Evolutionary conservation across 2,329 filamentous ascomycete genomes (phyloP).

Genomic region (Penicillium palitans): DNA sequence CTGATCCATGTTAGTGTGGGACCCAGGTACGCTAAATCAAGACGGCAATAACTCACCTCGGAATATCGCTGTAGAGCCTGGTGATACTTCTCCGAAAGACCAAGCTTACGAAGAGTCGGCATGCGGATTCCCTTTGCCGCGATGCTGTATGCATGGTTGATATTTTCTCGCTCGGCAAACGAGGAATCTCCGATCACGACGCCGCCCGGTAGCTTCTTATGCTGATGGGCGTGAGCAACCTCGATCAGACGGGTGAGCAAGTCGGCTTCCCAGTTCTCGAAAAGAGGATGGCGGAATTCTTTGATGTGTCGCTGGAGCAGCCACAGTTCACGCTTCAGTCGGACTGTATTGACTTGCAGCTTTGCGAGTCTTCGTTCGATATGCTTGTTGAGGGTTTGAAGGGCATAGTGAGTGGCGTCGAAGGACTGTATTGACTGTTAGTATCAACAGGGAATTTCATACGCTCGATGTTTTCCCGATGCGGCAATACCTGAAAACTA

Average conservation of each 20-base stretch:
- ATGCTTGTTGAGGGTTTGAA: conserved; percentile 29
- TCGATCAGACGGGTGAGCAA: conserved; percentile 39
- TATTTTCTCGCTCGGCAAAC: conserved; percentile 18
- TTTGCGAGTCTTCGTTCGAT: conserved; percentile 28
- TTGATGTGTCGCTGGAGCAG: conserved; percentile 30
- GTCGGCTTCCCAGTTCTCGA: conserved; percentile 39
- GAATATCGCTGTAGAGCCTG: conserved; percentile 31
- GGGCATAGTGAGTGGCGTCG: conserved; percentile 19
- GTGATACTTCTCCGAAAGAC: conserved; percentile 28
- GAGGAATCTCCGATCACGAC: conserved; percentile 21
- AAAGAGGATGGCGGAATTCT: conserved; percentile 27
- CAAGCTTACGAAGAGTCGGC: conserved; percentile 27
- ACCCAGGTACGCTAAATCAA: neutral
- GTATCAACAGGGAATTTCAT: neutral
- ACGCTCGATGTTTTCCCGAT: neutral
- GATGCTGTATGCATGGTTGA: conserved; percentile 27
- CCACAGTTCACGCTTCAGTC: conserved; percentile 29
- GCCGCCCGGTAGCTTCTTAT: conserved; percentile 25
- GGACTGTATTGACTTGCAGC: conserved; percentile 21
- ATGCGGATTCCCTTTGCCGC: conserved; percentile 29
- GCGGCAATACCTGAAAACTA: conserved; percentile 3
- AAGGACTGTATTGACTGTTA: conserved; percentile 18
- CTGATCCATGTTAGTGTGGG: conserved; percentile 16
- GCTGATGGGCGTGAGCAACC: conserved; percentile 27
- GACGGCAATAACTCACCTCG: conserved; percentile 23